A percentile compares a stretch with the other conserved stretches of the same genome.
Conservation (phyloP, 495 filamentous ascomycete species). For the Amorphotheca resinae region DNA sequence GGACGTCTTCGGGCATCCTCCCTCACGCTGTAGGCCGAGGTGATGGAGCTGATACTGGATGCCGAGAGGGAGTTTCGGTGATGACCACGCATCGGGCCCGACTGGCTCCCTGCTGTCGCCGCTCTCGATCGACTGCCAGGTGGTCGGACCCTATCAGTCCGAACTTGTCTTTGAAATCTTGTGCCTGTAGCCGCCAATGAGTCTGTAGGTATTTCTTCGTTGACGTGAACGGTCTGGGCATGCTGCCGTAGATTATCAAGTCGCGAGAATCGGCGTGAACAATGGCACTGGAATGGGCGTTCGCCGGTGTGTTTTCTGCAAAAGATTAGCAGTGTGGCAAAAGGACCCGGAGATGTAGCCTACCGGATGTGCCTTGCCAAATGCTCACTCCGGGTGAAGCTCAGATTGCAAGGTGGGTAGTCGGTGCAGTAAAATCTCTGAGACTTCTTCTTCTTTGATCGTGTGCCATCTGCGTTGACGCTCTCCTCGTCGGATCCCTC, state of each 20-base stretch:
- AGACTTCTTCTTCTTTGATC: conserved; percentile 82
- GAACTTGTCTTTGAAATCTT: conserved; percentile 84
- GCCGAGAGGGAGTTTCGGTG: conserved; percentile 68
- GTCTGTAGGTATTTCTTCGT: conserved; percentile 89
- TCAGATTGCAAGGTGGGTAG: conserved; percentile 86
- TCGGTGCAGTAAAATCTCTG: conserved; percentile 97
- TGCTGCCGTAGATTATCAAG: conserved; percentile 94
- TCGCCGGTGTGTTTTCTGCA: conserved; percentile 92
- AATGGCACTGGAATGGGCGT: conserved; percentile 95
- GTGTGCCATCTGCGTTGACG: conserved; percentile 48
- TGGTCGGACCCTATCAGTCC: conserved; percentile 62
- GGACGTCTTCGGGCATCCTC: conserved; percentile 59
- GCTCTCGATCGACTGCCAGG: conserved; percentile 59
- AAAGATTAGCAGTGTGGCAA: conserved; percentile 20
- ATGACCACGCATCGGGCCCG: conserved; percentile 60
- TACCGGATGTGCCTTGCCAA: conserved; percentile 88
- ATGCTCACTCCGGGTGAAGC: conserved; percentile 95
- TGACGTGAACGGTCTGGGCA: conserved; percentile 94
- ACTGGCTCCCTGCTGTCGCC: conserved; percentile 51
- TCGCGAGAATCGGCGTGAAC: conserved; percentile 86
- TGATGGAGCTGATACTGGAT: conserved; percentile 69
- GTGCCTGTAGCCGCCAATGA: conserved; percentile 91
- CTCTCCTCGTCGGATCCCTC: conserved; percentile 71
- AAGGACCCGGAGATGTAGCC: conserved; percentile 6
- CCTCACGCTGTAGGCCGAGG: conserved; percentile 51